Evolutionary conservation across 2,329 filamentous ascomycete genomes (phyloP).

Genomic region (Penicillium psychrosexuale): DNA sequence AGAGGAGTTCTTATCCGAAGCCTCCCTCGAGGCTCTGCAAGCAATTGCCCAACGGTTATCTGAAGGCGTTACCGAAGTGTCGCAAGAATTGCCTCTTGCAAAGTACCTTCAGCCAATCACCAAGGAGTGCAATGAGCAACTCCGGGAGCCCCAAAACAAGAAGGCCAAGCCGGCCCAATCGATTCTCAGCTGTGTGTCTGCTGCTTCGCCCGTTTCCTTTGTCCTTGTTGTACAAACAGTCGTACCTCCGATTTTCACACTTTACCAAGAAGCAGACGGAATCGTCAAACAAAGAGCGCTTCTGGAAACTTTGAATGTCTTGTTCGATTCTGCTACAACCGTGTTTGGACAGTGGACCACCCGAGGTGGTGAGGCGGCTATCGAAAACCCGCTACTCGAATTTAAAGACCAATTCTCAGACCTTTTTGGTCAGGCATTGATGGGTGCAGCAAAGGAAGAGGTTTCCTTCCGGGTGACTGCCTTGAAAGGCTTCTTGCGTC

Average conservation of each 20-base stretch:
- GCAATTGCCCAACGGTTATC: constrained; percentile 57
- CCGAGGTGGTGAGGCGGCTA: constrained; percentile 34
- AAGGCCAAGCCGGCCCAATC: constrained; percentile 63
- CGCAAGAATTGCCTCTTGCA: constrained; percentile 46
- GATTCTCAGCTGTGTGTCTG: constrained; percentile 57
- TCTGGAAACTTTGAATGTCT: constrained; percentile 57
- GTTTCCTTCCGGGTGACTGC: constrained; percentile 50
- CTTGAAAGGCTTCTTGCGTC: constrained; percentile 46
- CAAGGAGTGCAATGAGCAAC: constrained; percentile 65
- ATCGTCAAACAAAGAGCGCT: constrained; percentile 62
- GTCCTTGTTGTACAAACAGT: constrained; percentile 55
- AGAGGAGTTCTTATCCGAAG: constrained; percentile 62
- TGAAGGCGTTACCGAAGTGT: constrained; percentile 35
- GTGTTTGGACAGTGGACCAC: constrained; percentile 57
- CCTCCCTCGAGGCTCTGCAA: constrained; percentile 55
- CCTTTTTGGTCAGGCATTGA: constrained; percentile 55
- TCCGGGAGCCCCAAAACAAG: constrained; percentile 66
- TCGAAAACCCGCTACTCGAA: constrained; percentile 45
- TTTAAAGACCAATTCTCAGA: constrained; percentile 53
- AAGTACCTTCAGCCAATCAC: constrained; percentile 60
- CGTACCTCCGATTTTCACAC: constrained; percentile 56
- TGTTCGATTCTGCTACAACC: constrained; percentile 57
- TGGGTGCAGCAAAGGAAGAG: constrained; percentile 52
- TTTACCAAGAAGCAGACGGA: constrained; percentile 60
- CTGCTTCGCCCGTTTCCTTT: constrained; percentile 54